These are phyloP conservation scores for Mimosa pudica DNA, from an alignment of 306 rosid species.

Conservation along the genomic window DNA sequence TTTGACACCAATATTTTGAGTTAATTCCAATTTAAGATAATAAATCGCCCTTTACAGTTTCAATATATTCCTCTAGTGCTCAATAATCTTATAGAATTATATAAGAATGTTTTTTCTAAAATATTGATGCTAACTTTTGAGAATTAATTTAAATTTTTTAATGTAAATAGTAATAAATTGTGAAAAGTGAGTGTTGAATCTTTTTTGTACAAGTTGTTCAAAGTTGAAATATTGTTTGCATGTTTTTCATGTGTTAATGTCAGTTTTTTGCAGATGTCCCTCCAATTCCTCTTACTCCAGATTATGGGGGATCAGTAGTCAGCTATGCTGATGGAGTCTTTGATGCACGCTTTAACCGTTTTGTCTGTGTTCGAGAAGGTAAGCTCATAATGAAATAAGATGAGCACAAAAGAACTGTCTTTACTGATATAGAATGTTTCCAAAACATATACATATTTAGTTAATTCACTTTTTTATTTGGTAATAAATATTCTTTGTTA, in stretches of 20 bases:
- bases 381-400: not conserved
- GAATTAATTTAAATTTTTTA: not conserved
- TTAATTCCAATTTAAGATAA: no score
- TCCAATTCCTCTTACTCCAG: slow-evolving; percentile 78
- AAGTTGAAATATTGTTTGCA: not conserved
- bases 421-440: slow-evolving; percentile 17
- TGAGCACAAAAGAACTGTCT: not conserved
- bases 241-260: not conserved
- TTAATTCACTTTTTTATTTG: not conserved
- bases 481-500: slow-evolving; percentile 38
- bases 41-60: no score
- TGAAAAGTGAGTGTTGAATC: not conserved
- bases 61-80: not conserved
- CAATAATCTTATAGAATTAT: no score
- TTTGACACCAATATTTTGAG: not conserved
- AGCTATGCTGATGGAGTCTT: slow-evolving; percentile 89
- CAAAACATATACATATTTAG: not conserved
- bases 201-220: not conserved
- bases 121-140: not conserved
- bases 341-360: slow-evolving; percentile 76
- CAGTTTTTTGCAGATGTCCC: slow-evolving; percentile 52
- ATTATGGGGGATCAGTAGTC: slow-evolving; percentile 68
- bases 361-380: slow-evolving; percentile 86
- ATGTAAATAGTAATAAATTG: not conserved
- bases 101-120: no score